phyloP scores from a whole-genome alignment of 2,329 filamentous ascomycete genomes.

The Hypoxylon sp. region DNA sequence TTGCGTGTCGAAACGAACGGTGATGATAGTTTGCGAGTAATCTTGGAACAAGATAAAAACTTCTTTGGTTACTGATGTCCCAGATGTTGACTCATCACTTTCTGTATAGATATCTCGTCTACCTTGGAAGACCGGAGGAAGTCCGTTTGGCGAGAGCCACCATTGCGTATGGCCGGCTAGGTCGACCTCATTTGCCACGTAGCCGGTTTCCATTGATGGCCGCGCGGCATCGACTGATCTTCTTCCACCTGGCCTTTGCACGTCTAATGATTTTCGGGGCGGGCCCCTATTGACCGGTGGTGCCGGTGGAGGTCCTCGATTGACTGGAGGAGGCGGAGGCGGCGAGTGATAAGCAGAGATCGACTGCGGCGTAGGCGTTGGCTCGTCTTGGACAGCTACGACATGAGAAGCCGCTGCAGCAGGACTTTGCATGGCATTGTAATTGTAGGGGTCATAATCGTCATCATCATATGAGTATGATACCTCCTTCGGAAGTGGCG shows the following conservation, averaged over 20 bases:
- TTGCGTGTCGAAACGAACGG: conserved; percentile 81
- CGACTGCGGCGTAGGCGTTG: conserved; percentile 64
- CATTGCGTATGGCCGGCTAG: conserved; percentile 80
- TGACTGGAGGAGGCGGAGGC: conserved; percentile 61
- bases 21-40: conserved; percentile 94
- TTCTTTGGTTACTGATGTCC: conserved; percentile 80
- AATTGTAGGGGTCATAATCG: conserved; percentile 79
- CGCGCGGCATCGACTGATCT: conserved; percentile 82
- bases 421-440: conserved; percentile 57
- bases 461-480: conserved; percentile 66
- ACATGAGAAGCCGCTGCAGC: conserved; percentile 53
- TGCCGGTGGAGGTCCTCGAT: conserved; percentile 61
- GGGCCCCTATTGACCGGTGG: conserved; percentile 58
- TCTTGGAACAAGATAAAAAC: conserved; percentile 93
- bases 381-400: conserved; percentile 62
- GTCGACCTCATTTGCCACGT: conserved; percentile 90
- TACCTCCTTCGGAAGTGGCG: conserved; percentile 66
- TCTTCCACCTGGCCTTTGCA: conserved; percentile 66
- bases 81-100: conserved; percentile 80
- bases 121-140: conserved; percentile 85
- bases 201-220: conserved; percentile 82
- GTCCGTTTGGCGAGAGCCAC: conserved; percentile 86
- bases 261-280: conserved; percentile 75
- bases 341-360: conserved; percentile 62
- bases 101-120: conserved; percentile 88